Evolutionary conservation across 1,284 basidiomycete genomes (phyloP), one percentile per base, ranked within the genome.

Genomic region (Malassezia restricta): DNA sequence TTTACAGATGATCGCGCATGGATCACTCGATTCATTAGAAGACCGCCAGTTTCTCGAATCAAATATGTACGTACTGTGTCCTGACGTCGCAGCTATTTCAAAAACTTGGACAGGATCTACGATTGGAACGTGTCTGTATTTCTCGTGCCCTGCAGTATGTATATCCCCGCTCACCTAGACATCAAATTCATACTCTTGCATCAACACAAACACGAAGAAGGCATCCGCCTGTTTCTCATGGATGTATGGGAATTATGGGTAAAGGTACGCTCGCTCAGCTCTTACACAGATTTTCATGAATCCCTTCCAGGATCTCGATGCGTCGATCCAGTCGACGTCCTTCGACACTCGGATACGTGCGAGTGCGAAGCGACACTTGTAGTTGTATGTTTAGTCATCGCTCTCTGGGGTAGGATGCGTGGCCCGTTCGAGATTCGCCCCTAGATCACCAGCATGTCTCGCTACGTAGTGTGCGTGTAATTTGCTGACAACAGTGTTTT

Each of bases 1-100:
- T 33, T 50, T 72, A 12, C 70, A 72, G 54, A 69, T 71, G 64
- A 68, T 72, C n/a, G 70, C 70, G 3, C 68, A 69, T 45, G 63
- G 62, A 9, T 54, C 63, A 1, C 40, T 72, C n/a, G 70, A 72
- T 32, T 61, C 62, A 6, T 61, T 72, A 7, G 68, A 72, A 42
- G 70, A 72, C 43, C 56, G 57, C 8, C 57, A 63, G 32, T 62
- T 63, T 40, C 49, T 59, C 5, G 59, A 59, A 40, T 53, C 56
- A 1, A 58, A 62, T 31, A 49, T 70, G 61, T 69, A 54, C 56
- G 65, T 57, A 6, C 27, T n/a, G 5, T 20, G 8, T 6, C 12
- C 9, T 35, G 12, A 42, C 14, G 24, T 15, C 11, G 24, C 11
- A 70, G 60, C 50, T 71, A 72, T 32, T 51, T 69, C 28, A 69